These are phyloP conservation scores for Immersiella caudata DNA, from an alignment of 495 filamentous ascomycete genomes.

Conservation along the genomic window DNA sequence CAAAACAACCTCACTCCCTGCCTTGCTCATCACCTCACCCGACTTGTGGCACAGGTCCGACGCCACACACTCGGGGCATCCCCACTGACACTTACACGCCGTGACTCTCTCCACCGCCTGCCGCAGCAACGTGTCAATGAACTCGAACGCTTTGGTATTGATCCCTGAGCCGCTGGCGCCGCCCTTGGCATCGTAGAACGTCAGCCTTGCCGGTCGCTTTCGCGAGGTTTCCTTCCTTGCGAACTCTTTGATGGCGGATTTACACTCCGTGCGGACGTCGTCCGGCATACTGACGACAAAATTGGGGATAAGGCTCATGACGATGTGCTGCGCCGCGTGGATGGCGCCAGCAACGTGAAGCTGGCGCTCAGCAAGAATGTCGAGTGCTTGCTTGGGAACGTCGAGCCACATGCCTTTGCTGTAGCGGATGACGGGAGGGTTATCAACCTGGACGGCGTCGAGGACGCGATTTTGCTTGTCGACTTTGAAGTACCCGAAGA, in stretches of 20 bases:
- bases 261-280: slow-evolving; percentile 94
- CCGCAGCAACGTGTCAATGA: slow-evolving; percentile 74
- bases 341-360: slow-evolving; percentile 89
- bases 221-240: slow-evolving; percentile 61
- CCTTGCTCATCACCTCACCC: slow-evolving; percentile 93
- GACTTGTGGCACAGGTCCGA: slow-evolving; percentile 83
- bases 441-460: slow-evolving; percentile 90
- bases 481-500: slow-evolving; percentile 96
- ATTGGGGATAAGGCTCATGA: slow-evolving; percentile 82
- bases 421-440: slow-evolving; percentile 82
- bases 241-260: slow-evolving; percentile 76
- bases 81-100: slow-evolving; percentile 67
- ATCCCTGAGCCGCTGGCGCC: slow-evolving; percentile 83
- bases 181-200: slow-evolving; percentile 94
- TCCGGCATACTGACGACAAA: slow-evolving; percentile 84
- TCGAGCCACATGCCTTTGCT: slow-evolving; percentile 97
- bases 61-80: slow-evolving; percentile 87
- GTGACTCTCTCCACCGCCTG: slow-evolving; percentile 81
- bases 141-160: slow-evolving; percentile 89
- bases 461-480: slow-evolving; percentile 77
- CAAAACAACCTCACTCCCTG: slow-evolving; percentile 78
- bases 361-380: slow-evolving; percentile 69
- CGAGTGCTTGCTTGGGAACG: slow-evolving; percentile 75
- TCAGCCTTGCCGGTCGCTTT: slow-evolving; percentile 86
- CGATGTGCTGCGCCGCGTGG: slow-evolving; percentile 90